These are phyloP conservation scores for Geotrichum carabidarum DNA, from an alignment of 1,139 yeast genomes.

Conservation along the genomic window DNA sequence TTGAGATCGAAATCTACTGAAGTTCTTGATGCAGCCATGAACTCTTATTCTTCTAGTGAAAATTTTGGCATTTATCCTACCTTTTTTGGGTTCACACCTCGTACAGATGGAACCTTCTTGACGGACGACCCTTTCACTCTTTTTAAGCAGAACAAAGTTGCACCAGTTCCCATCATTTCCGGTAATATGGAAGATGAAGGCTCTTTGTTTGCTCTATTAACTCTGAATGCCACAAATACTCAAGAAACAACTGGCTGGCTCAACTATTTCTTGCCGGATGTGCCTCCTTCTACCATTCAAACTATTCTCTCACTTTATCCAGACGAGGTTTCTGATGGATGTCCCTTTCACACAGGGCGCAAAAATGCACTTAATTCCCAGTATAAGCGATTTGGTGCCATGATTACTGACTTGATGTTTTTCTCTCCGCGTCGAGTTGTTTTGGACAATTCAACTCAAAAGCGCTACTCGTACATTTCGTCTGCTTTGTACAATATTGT, in stretches of 20 bases:
- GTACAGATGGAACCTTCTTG: conserved; percentile 23
- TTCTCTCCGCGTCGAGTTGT: conserved; percentile 25
- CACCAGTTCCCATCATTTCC: conserved; percentile 24
- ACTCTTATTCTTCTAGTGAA: conserved; percentile 5
- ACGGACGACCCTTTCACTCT: conserved; percentile 17
- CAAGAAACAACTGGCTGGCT: neutral
- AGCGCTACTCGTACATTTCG: conserved; percentile 17
- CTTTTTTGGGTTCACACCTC: conserved; percentile 22
- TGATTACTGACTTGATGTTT: conserved; percentile 24
- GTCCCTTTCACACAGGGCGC: conserved; percentile 26
- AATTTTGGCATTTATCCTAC: conserved; percentile 7
- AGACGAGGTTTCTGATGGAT: conserved; percentile 20
- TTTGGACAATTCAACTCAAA: conserved; percentile 3
- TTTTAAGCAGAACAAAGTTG: conserved; percentile 17
- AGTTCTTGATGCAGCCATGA: conserved; percentile 19
- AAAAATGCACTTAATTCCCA: conserved; percentile 19
- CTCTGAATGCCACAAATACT: neutral
- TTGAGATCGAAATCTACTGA: conserved; percentile 18
- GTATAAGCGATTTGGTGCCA: conserved; percentile 24
- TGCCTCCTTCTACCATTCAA: neutral
- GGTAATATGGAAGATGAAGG: conserved; percentile 29
- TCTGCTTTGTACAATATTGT: conserved; percentile 15
- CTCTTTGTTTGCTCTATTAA: conserved; percentile 20
- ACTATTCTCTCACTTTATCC: conserved; percentile 20
- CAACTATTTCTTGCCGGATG: neutral